Conservation (phyloP, 2,329 filamentous ascomycete genomes). For the Trichoderma cornu-damae region DNA sequence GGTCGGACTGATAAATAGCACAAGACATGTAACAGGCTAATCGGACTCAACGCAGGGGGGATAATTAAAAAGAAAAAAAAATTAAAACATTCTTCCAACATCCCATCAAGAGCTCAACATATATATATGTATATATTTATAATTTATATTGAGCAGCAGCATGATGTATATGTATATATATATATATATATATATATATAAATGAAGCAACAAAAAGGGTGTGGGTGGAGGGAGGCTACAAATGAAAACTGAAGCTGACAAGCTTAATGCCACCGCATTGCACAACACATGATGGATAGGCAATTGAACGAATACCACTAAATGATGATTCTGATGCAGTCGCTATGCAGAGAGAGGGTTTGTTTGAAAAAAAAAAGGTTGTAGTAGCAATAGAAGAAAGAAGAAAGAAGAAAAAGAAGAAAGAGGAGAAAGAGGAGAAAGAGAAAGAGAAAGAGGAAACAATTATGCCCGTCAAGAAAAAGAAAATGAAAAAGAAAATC, state of each 20-base stretch:
- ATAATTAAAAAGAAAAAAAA: too few relatives aligned
- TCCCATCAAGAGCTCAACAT: not conserved
- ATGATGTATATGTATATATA: constrained; percentile 8
- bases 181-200: not conserved
- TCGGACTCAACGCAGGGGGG: not conserved
- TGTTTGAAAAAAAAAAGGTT: too few relatives aligned
- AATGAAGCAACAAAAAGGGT: not conserved
- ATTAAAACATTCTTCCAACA: not conserved
- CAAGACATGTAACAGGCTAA: not conserved
- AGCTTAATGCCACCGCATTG: constrained; percentile 15
- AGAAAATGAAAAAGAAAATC: constrained; percentile 9
- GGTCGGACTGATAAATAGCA: not conserved
- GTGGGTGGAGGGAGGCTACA: not conserved
- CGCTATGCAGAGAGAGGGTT: constrained; percentile 12
- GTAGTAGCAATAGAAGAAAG: not conserved
- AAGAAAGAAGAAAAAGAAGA: constrained; percentile 8
- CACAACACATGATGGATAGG: constrained; percentile 6
- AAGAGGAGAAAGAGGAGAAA: not conserved
- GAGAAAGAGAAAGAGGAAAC: not conserved
- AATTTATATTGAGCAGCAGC: too few relatives aligned
- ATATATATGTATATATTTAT: not conserved
- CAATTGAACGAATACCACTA: constrained; percentile 7
- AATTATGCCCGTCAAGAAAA: constrained; percentile 12
- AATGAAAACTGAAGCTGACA: constrained; percentile 15
- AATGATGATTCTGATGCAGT: constrained; percentile 8